A percentile compares a stretch with the other conserved stretches of the same genome.
Conservation (phyloP, 352 stramenopile genomes). For the Pythium guiyangense region DNA sequence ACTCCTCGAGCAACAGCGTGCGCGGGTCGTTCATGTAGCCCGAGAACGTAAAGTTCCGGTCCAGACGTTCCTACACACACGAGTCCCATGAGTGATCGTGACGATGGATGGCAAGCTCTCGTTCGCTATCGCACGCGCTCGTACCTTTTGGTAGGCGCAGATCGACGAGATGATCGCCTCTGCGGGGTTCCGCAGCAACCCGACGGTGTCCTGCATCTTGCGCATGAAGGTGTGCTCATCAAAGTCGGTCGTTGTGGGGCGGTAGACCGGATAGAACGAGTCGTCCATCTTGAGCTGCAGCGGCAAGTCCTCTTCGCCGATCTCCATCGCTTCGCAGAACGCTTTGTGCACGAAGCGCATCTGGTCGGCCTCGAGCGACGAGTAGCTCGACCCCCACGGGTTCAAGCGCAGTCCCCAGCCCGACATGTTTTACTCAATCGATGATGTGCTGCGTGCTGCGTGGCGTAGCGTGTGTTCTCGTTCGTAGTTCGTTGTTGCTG, state of each 20-base stretch:
- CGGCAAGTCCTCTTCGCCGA: constrained; percentile 77
- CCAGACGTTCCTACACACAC: constrained; percentile 47
- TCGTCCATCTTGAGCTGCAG: constrained; percentile 85
- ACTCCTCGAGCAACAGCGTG: constrained; percentile 78
- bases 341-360: constrained; percentile 85
- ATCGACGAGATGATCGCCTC: constrained; percentile 86
- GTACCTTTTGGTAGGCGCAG: constrained; percentile 70
- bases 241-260: constrained; percentile 74
- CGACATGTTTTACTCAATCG: constrained; percentile 51
- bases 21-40: constrained; percentile 83
- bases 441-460: not conserved
- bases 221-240: constrained; percentile 85
- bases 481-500: not conserved
- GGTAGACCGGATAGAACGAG: constrained; percentile 71
- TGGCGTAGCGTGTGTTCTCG: not conserved
- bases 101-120: too few species aligned
- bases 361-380: constrained; percentile 78
- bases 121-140: too few species aligned
- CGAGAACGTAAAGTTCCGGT: constrained; percentile 66
- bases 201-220: constrained; percentile 86
- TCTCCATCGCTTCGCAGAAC: constrained; percentile 82
- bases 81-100: too few species aligned
- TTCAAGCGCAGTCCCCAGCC: constrained; percentile 82
- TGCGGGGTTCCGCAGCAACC: constrained; percentile 68
- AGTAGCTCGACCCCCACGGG: constrained; percentile 79